A percentile compares a stretch with the other conserved stretches of the same genome.
These are phyloP conservation scores for Lactarius quietus DNA, from an alignment of 768 basidiomycete genomes.

Conservation along the genomic window DNA sequence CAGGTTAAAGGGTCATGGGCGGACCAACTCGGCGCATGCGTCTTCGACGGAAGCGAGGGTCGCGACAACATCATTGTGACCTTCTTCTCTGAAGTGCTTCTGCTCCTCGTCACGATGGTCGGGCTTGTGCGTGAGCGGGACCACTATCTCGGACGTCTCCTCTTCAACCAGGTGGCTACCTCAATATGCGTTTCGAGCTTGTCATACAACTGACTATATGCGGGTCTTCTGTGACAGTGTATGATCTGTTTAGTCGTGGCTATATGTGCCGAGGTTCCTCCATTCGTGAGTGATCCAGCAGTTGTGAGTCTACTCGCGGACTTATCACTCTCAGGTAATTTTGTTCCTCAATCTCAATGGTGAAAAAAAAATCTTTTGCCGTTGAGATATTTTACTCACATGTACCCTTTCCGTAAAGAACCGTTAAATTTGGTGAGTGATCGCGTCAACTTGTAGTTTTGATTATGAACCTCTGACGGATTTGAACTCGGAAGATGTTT, in stretches of 20 bases:
- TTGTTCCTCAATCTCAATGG: constrained; percentile 9
- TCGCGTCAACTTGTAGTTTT: background rate
- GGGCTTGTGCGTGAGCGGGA: constrained; percentile 22
- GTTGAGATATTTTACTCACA: background rate
- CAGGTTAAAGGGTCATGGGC: constrained; percentile 7
- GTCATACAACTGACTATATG: background rate
- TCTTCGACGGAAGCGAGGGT: background rate
- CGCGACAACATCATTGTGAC: constrained; percentile 6
- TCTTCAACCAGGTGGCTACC: constrained; percentile 18
- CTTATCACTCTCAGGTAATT: constrained; percentile 8
- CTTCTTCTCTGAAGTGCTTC: constrained; percentile 13
- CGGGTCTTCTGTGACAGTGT: constrained; percentile 1
- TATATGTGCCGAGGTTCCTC: constrained; percentile 15
- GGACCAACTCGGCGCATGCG: background rate
- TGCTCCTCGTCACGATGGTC: constrained; percentile 10
- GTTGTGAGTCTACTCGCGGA: background rate
- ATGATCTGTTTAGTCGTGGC: constrained; percentile 20
- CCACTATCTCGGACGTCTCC: constrained; percentile 19
- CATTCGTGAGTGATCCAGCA: constrained; percentile 3
- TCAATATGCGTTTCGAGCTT: background rate
- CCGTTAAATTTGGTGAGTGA: constrained; percentile 9
- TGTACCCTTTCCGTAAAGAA: background rate
- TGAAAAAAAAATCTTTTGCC: background rate
- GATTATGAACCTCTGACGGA: no score
- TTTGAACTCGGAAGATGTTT: constrained; percentile 7